Percentiles rank a stretch among this genome's conserved stretches.
These are phyloP conservation scores for Abrus pulchellus DNA, from an alignment of 306 rosid genomes.

Conservation along the genomic window DNA sequence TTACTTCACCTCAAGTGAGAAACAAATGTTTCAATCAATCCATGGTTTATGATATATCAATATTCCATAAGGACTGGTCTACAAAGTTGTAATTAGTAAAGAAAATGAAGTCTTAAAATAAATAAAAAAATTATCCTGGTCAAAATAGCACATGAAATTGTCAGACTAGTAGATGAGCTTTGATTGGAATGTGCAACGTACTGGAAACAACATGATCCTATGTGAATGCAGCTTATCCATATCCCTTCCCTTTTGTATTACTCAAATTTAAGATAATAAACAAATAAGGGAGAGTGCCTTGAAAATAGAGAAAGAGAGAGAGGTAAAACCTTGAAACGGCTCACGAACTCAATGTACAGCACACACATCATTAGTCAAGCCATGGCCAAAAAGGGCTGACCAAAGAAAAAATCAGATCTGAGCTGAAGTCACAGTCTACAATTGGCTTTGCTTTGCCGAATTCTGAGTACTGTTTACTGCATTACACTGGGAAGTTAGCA, in stretches of 20 bases:
- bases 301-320: constrained; percentile 25
- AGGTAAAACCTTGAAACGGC: too few relatives aligned
- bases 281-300: constrained; percentile 16
- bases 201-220: constrained; percentile 43
- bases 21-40: neutral
- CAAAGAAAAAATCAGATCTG: too few relatives aligned
- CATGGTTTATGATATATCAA: constrained; percentile 12
- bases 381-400: too few relatives aligned
- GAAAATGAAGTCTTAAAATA: constrained; percentile 35
- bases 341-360: too few relatives aligned
- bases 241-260: constrained; percentile 38
- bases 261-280: constrained; percentile 28
- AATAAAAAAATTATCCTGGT: constrained; percentile 8
- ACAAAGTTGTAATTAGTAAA: constrained; percentile 26
- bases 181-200: constrained; percentile 38
- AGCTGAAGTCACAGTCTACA: too few relatives aligned
- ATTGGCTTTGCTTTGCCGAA: too few relatives aligned
- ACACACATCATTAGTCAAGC: too few relatives aligned
- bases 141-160: constrained; percentile 16
- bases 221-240: too few relatives aligned
- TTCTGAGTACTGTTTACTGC: too few relatives aligned
- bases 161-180: constrained; percentile 18
- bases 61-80: constrained; percentile 18
- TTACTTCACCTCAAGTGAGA: neutral
- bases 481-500: too few relatives aligned